These are phyloP conservation scores for Aureobasidium sp. DNA, from an alignment of 2,329 filamentous ascomycete species.

Conservation along the genomic window DNA sequence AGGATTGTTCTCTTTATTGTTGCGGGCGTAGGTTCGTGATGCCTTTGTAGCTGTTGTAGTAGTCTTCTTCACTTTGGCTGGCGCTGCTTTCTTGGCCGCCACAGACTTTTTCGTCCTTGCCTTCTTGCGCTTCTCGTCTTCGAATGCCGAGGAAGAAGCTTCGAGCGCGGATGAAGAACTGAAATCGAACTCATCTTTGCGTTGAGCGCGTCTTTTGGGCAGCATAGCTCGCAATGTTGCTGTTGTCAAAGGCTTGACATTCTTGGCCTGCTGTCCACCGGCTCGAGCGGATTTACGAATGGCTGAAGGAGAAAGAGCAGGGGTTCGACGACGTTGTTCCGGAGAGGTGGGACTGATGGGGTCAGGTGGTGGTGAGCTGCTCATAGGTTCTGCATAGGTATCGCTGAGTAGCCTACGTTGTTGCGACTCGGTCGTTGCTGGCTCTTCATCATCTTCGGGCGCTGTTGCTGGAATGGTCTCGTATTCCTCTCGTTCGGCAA, in stretches of 20 bases:
- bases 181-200: slow-evolving; percentile 35
- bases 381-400: slow-evolving; percentile 17
- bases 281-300: slow-evolving; percentile 21
- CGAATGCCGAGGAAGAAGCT: slow-evolving; percentile 27
- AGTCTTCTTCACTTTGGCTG: background rate
- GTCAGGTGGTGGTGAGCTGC: slow-evolving; percentile 17
- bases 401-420: slow-evolving; percentile 6
- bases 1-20: slow-evolving; percentile 15
- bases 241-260: slow-evolving; percentile 31
- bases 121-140: slow-evolving; percentile 33
- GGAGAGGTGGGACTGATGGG: slow-evolving; percentile 8
- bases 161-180: slow-evolving; percentile 31
- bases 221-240: slow-evolving; percentile 39
- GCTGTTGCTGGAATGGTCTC: slow-evolving; percentile 10
- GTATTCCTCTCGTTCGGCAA: background rate
- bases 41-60: slow-evolving; percentile 19
- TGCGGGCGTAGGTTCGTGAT: slow-evolving; percentile 28
- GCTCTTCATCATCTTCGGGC: background rate
- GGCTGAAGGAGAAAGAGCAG: slow-evolving; percentile 21
- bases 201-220: slow-evolving; percentile 33
- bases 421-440: background rate
- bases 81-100: background rate
- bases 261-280: slow-evolving; percentile 18
- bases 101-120: slow-evolving; percentile 1
- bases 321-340: background rate